These are phyloP conservation scores for Agaricus subrufescens DNA, from an alignment of 768 basidiomycete species.

Conservation along the genomic window DNA sequence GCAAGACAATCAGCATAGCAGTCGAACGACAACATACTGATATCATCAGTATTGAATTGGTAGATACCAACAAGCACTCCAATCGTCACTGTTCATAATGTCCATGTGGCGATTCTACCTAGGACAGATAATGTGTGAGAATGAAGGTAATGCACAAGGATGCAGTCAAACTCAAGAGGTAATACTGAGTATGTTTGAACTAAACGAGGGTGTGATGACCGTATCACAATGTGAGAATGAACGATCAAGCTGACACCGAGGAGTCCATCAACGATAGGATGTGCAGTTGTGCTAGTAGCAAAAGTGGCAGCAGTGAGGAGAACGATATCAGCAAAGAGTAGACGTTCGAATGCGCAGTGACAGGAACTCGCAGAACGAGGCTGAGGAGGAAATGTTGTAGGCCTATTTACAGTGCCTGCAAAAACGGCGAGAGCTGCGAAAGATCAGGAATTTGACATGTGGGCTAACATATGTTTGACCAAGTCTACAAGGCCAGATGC, in stretches of 20 bases:
- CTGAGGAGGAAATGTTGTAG: too few relatives aligned
- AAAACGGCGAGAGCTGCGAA: too few relatives aligned
- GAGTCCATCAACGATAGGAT: constrained; percentile 48
- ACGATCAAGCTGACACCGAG: constrained; percentile 85
- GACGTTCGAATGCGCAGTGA: too few relatives aligned
- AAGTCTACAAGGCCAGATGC: too few relatives aligned
- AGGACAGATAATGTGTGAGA: constrained; percentile 84
- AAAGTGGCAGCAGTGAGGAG: too few relatives aligned
- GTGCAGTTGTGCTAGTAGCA: too few relatives aligned
- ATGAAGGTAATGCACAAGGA: constrained; percentile 88
- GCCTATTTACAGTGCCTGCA: too few relatives aligned
- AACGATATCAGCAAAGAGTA: too few relatives aligned
- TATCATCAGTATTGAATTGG: constrained; percentile 98
- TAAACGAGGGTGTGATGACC: constrained; percentile 20
- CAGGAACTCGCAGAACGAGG: too few relatives aligned
- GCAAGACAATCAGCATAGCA: too few relatives aligned
- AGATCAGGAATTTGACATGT: too few relatives aligned
- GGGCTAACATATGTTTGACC: too few relatives aligned
- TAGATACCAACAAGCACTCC: constrained; percentile 88
- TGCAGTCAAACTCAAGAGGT: constrained; percentile 58
- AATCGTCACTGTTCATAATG: constrained; percentile 69
- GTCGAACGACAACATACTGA: constrained; percentile 56
- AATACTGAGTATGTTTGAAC: background rate
- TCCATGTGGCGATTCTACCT: constrained; percentile 70
- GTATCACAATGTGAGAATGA: constrained; percentile 93